A percentile compares a stretch with the other conserved stretches of the same genome.
These are phyloP conservation scores for Penicillium sp. DNA, from an alignment of 2,329 filamentous ascomycete species.

Conservation along the genomic window DNA sequence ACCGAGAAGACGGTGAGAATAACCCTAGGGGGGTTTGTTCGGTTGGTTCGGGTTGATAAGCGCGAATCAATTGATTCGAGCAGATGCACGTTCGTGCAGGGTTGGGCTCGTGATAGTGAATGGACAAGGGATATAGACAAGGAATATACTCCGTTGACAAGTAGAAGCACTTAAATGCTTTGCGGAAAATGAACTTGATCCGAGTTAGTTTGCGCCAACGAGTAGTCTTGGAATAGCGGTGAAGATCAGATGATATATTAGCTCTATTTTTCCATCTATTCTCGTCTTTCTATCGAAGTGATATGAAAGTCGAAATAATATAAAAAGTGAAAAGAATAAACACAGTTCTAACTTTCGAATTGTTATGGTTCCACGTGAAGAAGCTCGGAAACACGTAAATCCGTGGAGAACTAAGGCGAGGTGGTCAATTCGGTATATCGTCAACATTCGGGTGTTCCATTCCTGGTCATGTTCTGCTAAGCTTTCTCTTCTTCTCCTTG, in stretches of 20 bases:
- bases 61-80: slow-evolving; percentile 9
- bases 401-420: slow-evolving; percentile 24
- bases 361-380: slow-evolving; percentile 15
- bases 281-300: no score
- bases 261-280: no score
- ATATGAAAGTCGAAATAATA: not conserved
- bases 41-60: slow-evolving; percentile 11
- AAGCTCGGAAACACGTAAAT: slow-evolving; percentile 27
- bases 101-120: not conserved
- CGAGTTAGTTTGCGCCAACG: no score
- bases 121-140: no score
- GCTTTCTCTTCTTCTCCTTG: slow-evolving; percentile 4
- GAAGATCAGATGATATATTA: no score
- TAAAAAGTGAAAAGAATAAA: not conserved
- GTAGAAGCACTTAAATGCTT: not conserved
- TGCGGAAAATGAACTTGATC: no score
- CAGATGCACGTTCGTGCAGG: not conserved
- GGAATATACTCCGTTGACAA: not conserved
- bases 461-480: slow-evolving; percentile 6
- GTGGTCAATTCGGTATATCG: slow-evolving; percentile 33
- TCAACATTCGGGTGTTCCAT: slow-evolving; percentile 17
- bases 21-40: no score
- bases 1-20: slow-evolving; percentile 14
- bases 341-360: not conserved
- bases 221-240: no score